A percentile compares a stretch with the other conserved stretches of the same genome.
Evolutionary conservation across 305 asterid species (phyloP).

Genomic region (Fraxinus ornus): DNA sequence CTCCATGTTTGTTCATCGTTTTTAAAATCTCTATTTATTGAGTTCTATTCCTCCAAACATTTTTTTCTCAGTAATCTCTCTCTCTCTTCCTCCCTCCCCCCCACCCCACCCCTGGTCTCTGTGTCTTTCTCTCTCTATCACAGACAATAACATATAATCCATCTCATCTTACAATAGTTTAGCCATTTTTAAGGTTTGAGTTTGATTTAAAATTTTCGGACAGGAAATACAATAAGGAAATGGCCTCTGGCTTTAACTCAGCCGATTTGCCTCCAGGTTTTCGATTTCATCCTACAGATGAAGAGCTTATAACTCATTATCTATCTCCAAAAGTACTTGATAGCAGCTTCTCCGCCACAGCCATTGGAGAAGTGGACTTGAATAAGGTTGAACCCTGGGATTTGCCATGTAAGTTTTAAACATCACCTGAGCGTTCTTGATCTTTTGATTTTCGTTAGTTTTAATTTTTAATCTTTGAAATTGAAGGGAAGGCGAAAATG

Average conservation of each 20-base stretch:
- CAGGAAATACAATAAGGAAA: constrained; percentile 38
- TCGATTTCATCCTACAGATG: constrained; percentile 90
- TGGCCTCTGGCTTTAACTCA: constrained; percentile 15
- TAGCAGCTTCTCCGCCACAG: constrained; percentile 37
- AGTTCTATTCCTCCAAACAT: constrained; percentile 33
- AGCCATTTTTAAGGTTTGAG: neutral
- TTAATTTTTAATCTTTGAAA: neutral
- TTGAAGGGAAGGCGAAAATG: constrained; percentile 91
- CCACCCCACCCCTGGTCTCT: neutral
- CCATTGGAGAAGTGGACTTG: constrained; percentile 81
- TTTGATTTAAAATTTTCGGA: neutral
- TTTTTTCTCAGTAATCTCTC: constrained; percentile 35
- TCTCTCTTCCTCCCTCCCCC: neutral
- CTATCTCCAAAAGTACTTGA: constrained; percentile 62
- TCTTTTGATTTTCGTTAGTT: neutral
- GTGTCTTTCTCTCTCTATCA: constrained; percentile 20
- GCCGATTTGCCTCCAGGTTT: constrained; percentile 81
- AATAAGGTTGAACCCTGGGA: constrained; percentile 98
- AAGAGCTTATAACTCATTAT: constrained; percentile 83
- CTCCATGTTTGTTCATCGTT: constrained; percentile 56
- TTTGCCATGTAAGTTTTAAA: constrained; percentile 74
- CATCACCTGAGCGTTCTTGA: neutral
- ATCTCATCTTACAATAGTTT: constrained; percentile 18
- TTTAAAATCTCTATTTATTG: constrained; percentile 46
- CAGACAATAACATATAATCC: neutral